Conservation (phyloP, 139 green algal genomes). For the Closterium sp. region DNA sequence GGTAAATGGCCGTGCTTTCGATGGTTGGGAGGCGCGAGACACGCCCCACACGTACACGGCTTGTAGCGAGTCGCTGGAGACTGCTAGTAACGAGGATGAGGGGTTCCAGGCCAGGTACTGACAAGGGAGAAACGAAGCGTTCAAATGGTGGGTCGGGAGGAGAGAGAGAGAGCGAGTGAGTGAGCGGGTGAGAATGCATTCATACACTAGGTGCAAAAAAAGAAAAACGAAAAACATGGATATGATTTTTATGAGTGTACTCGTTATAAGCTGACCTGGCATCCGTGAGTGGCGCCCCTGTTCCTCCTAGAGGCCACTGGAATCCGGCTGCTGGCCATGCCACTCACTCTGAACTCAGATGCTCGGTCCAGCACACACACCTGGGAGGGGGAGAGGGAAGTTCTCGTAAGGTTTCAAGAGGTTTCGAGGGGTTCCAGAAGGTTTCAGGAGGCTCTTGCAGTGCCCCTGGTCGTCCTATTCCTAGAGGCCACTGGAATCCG, state of each 20-base stretch:
- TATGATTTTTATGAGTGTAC: too few relatives aligned
- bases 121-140: not conserved
- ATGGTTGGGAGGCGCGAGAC: not conserved
- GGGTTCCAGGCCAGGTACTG: not conserved
- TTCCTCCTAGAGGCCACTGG: not conserved
- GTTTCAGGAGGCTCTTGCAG: too few relatives aligned
- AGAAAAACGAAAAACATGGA: too few relatives aligned
- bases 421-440: too few relatives aligned
- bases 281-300: not conserved
- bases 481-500: not conserved
- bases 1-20: too few relatives aligned
- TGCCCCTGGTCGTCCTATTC: too few relatives aligned
- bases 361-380: not conserved
- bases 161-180: not conserved
- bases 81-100: not conserved
- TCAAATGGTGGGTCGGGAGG: too few relatives aligned
- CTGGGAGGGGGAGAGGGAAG: not conserved
- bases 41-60: not conserved
- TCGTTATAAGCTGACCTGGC: not conserved
- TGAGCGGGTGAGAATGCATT: not conserved
- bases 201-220: too few relatives aligned
- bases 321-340: not conserved
- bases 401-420: not conserved
- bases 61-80: not conserved
- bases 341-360: not conserved